These are phyloP conservation scores for Bonia amplexicaulis DNA, from an alignment of 176 grass and related monocot species.

Conservation along the genomic window DNA sequence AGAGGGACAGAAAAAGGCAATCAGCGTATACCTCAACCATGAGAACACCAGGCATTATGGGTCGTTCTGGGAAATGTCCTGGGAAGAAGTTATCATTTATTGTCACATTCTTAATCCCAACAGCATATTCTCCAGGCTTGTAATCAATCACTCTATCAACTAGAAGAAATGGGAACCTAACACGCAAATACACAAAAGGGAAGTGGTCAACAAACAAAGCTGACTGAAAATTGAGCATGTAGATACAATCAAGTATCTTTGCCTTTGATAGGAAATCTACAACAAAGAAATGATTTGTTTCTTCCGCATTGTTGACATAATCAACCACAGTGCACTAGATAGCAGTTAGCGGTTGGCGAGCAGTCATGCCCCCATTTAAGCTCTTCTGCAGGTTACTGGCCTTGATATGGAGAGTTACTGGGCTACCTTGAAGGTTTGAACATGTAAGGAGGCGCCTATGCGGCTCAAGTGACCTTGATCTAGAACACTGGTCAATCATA, in stretches of 20 bases:
- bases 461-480: background rate
- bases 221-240: no score
- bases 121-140: slow-evolving; percentile 45
- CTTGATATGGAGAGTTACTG: no score
- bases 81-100: slow-evolving; percentile 89
- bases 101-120: slow-evolving; percentile 66
- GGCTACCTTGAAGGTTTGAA: no score
- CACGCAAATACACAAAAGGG: background rate
- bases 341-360: background rate
- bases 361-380: background rate
- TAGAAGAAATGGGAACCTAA: slow-evolving; percentile 65
- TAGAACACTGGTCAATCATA: no score
- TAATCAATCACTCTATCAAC: slow-evolving; percentile 84
- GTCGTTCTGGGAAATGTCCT: slow-evolving; percentile 42
- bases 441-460: background rate
- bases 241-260: background rate
- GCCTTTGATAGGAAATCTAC: background rate
- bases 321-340: background rate
- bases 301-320: background rate
- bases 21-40: background rate
- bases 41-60: background rate
- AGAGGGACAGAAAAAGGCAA: no score
- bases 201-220: no score
- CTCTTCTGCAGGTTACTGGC: no score
- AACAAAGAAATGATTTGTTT: background rate